A percentile compares a stretch with the other conserved stretches of the same genome.
These are phyloP conservation scores for Pythium aphanidermatum DNA, from an alignment of 352 stramenopile genomes.

Conservation along the genomic window DNA sequence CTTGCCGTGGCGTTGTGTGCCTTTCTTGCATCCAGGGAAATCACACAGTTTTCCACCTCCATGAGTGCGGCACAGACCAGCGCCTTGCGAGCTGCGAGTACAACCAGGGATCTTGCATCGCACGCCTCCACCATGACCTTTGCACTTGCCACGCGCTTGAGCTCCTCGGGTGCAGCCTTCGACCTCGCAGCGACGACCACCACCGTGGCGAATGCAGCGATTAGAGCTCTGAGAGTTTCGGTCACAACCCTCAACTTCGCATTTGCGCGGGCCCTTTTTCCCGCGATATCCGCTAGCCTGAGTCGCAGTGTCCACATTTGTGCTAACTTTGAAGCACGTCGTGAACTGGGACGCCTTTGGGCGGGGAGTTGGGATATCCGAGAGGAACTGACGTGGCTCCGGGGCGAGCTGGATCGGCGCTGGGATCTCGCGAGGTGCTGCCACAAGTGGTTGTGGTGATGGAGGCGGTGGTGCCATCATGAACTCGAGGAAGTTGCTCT, in stretches of 20 bases:
- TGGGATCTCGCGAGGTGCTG: not conserved
- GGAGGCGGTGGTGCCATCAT: not conserved
- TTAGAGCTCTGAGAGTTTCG: constrained; percentile 34
- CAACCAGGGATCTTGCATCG: constrained; percentile 39
- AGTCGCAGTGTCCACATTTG: not conserved
- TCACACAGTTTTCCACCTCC: constrained; percentile 48
- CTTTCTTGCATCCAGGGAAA: constrained; percentile 42
- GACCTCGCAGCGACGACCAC: constrained; percentile 30
- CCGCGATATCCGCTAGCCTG: not conserved
- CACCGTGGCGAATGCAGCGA: constrained; percentile 28
- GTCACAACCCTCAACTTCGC: constrained; percentile 20
- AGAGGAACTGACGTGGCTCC: too few species aligned
- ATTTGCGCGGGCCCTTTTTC: constrained; percentile 12
- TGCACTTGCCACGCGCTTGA: constrained; percentile 40
- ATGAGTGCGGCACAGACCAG: constrained; percentile 41
- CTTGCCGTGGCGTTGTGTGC: constrained; percentile 38
- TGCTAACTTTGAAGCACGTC: too few species aligned
- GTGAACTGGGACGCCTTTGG: too few species aligned
- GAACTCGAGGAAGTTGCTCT: not conserved
- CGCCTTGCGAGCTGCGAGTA: constrained; percentile 33
- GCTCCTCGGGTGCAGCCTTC: constrained; percentile 34
- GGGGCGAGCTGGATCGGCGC: too few species aligned
- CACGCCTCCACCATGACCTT: constrained; percentile 36
- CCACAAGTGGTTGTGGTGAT: not conserved
- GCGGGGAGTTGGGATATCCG: too few species aligned